Percentiles rank a stretch among this genome's conserved stretches.
Conservation (phyloP, 441 rosid species). For the Biscutella laevigata region DNA sequence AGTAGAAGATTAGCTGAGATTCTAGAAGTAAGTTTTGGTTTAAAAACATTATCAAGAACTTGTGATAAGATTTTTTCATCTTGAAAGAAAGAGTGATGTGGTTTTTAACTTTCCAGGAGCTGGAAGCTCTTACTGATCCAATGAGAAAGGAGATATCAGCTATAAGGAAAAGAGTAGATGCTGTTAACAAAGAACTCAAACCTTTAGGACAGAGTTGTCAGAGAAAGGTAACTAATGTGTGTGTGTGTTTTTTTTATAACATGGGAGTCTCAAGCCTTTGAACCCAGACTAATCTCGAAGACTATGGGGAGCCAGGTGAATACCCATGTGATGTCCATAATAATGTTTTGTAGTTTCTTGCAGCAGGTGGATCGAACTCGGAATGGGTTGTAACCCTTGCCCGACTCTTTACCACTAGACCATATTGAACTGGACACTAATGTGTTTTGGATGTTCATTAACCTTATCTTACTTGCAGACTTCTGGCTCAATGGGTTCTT, state of each 20-base stretch:
- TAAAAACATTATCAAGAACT: conserved; percentile 12
- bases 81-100: neutral
- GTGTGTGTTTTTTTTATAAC: too few relatives aligned
- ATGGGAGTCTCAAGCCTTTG: too few relatives aligned
- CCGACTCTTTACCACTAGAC: too few relatives aligned
- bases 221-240: conserved; percentile 47
- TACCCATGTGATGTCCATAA: too few relatives aligned
- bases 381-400: too few relatives aligned
- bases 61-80: neutral
- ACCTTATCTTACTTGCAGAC: neutral
- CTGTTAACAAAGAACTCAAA: conserved; percentile 54
- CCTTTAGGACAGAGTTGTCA: conserved; percentile 69
- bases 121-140: conserved; percentile 81
- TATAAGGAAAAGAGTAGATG: conserved; percentile 63
- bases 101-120: conserved; percentile 45
- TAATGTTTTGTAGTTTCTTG: too few relatives aligned
- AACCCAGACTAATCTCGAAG: too few relatives aligned
- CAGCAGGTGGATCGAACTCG: too few relatives aligned
- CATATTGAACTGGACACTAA: too few relatives aligned
- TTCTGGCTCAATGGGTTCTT: neutral
- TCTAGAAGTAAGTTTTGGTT: conserved; percentile 40
- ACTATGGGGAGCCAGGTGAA: too few relatives aligned
- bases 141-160: conserved; percentile 60
- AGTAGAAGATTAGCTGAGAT: conserved; percentile 50
- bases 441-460: neutral